phyloP scores from a whole-genome alignment of 768 basidiomycete genomes.

The Botryobasidium botryosum region DNA sequence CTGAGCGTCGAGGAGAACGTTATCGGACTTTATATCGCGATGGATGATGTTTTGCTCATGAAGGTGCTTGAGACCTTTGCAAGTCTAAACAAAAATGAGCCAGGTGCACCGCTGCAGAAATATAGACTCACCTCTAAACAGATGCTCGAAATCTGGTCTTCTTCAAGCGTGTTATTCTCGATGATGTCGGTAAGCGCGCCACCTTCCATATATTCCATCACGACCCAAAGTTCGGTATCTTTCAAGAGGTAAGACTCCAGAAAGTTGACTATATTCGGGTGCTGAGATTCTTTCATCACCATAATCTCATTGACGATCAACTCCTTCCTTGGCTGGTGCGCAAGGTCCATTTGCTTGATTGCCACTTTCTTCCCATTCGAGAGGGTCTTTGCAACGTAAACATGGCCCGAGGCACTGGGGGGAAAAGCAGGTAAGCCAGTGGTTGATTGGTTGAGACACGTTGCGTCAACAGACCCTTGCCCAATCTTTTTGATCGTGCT shows the following conservation, averaged over 20 bases:
- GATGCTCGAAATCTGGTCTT: conserved; percentile 90
- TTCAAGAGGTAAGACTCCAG: conserved; percentile 80
- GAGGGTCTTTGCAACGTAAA: conserved; percentile 89
- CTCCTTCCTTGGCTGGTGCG: conserved; percentile 91
- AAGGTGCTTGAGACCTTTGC: conserved; percentile 83
- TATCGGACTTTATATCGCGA: conserved; percentile 93
- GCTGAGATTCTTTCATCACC: conserved; percentile 97
- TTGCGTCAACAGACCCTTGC: conserved; percentile 57
- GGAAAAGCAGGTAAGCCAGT: conserved; percentile 1
- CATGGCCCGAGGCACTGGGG: conserved; percentile 83
- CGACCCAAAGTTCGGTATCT: conserved; percentile 84
- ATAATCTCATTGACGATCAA: conserved; percentile 95
- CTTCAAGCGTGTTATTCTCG: conserved; percentile 87
- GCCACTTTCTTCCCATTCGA: conserved; percentile 77
- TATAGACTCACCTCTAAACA: conserved; percentile 57
- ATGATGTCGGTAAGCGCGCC: conserved; percentile 96
- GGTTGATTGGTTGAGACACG: conserved; percentile 9
- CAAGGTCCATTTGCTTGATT: conserved; percentile 96
- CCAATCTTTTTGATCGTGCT: conserved; percentile 98
- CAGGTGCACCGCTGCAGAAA: background rate
- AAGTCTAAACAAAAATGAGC: conserved; percentile 40
- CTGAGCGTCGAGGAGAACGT: conserved; percentile 80
- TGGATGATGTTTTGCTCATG: conserved; percentile 93
- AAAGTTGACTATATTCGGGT: conserved; percentile 95
- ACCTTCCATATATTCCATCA: conserved; percentile 99